Conservation (phyloP, 2,329 filamentous ascomycete genomes). For the Phyllosticta citriasiana region DNA sequence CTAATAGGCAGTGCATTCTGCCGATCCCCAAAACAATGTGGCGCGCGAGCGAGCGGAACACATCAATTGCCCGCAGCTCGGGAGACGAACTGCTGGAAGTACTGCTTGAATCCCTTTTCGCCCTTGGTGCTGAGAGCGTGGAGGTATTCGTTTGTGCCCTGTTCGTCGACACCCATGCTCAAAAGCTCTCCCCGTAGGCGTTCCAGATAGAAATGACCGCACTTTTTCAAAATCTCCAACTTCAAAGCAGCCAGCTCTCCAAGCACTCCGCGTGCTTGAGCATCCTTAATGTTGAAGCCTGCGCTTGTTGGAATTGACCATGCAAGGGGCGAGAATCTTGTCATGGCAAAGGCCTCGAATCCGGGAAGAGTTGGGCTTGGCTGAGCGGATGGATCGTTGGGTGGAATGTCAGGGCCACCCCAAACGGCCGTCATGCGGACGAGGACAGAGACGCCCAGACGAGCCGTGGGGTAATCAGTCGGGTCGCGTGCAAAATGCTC, state of each 20-base stretch:
- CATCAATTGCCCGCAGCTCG: background rate
- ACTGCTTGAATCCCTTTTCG: slow-evolving; percentile 13
- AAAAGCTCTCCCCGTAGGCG: slow-evolving; percentile 58
- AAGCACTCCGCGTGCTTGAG: slow-evolving; percentile 79
- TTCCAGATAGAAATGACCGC: slow-evolving; percentile 68
- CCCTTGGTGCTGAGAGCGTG: slow-evolving; percentile 27
- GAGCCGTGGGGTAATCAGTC: slow-evolving; percentile 53
- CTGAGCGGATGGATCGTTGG: slow-evolving; percentile 12
- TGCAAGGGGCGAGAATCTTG: slow-evolving; percentile 76
- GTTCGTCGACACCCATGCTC: slow-evolving; percentile 54
- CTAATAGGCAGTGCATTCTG: background rate
- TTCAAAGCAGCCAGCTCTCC: slow-evolving; percentile 80
- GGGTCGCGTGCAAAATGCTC: slow-evolving; percentile 75
- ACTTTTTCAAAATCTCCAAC: slow-evolving; percentile 83
- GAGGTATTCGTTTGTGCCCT: slow-evolving; percentile 55
- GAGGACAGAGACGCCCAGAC: slow-evolving; percentile 74
- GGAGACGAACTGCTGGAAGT: slow-evolving; percentile 9
- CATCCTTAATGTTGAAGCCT: slow-evolving; percentile 74
- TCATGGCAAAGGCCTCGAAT: slow-evolving; percentile 85
- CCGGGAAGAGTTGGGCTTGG: slow-evolving; percentile 52
- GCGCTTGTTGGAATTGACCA: slow-evolving; percentile 80
- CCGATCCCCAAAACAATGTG: background rate
- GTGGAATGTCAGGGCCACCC: slow-evolving; percentile 64
- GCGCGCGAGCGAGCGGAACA: too few relatives aligned
- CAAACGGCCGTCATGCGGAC: slow-evolving; percentile 75